A percentile compares a stretch with the other conserved stretches of the same genome.
Conservation (phyloP, 495 filamentous ascomycete genomes). For the Aspergillus affinis region DNA sequence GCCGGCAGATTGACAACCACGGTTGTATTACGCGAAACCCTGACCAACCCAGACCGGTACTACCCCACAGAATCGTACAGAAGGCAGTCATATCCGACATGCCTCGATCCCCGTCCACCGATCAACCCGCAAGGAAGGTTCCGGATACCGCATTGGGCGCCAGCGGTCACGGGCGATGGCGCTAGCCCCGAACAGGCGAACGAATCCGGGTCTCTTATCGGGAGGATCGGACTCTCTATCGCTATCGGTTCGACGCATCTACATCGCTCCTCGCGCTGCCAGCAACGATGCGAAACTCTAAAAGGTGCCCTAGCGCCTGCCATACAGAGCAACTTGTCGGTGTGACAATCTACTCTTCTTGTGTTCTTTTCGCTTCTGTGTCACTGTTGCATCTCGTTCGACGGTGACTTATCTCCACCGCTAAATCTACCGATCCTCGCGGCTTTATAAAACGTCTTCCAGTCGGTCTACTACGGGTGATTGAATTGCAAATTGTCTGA, state of each 20-base stretch:
- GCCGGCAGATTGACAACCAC: neutral
- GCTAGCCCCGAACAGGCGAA: conserved; percentile 28
- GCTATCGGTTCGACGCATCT: neutral
- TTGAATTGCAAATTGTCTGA: neutral
- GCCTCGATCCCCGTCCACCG: too few relatives aligned
- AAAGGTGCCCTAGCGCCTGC: neutral
- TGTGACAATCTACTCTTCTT: neutral
- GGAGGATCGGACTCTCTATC: neutral
- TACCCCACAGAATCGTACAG: neutral
- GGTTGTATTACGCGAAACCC: neutral
- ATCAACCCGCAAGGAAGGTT: conserved; percentile 14
- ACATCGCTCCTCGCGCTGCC: neutral
- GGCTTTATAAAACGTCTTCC: neutral
- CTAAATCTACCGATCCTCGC: neutral
- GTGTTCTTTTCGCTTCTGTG: neutral
- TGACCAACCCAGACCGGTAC: neutral
- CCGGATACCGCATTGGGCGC: conserved; percentile 17
- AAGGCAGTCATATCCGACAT: neutral
- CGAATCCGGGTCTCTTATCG: conserved; percentile 28
- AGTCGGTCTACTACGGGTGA: neutral
- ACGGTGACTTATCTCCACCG: neutral
- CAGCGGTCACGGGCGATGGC: neutral
- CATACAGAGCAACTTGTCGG: neutral
- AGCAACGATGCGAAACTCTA: neutral
- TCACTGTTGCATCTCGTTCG: neutral